These are phyloP conservation scores for Pichia paraexigua DNA, from an alignment of 805 yeast species.

Conservation along the genomic window DNA sequence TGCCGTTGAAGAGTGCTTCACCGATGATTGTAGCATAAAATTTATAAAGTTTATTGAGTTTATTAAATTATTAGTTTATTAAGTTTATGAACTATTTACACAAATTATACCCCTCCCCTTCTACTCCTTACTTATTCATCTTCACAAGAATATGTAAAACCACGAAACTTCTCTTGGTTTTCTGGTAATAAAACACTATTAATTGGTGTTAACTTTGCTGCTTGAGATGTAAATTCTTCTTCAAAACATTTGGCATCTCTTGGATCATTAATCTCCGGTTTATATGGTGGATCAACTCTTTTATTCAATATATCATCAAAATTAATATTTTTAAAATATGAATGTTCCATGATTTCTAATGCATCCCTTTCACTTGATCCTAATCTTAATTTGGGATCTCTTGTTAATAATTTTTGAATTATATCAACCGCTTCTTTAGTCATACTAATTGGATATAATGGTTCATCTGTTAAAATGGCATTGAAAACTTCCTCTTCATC, in stretches of 20 bases:
- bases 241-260: conserved; percentile 92
- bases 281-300: conserved; percentile 77
- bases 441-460: conserved; percentile 94
- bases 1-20: too few species aligned
- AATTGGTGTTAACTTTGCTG: conserved; percentile 92
- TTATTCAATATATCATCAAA: conserved; percentile 76
- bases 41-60: neutral
- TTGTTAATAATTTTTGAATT: conserved; percentile 80
- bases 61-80: neutral
- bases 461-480: conserved; percentile 94
- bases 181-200: conserved; percentile 77
- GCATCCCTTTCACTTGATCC: conserved; percentile 91
- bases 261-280: conserved; percentile 80
- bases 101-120: neutral
- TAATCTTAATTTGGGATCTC: conserved; percentile 76
- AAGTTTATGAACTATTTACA: neutral
- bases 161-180: conserved; percentile 95
- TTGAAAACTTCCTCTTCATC: conserved; percentile 84
- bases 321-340: conserved; percentile 82
- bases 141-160: conserved; percentile 82
- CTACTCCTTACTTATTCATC: conserved; percentile 23
- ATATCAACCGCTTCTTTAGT: conserved; percentile 93
- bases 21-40: too few species aligned
- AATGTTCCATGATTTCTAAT: conserved; percentile 88
- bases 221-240: conserved; percentile 88